These are phyloP conservation scores for Tricholoma terreum DNA, from an alignment of 768 basidiomycete genomes.

Conservation along the genomic window DNA sequence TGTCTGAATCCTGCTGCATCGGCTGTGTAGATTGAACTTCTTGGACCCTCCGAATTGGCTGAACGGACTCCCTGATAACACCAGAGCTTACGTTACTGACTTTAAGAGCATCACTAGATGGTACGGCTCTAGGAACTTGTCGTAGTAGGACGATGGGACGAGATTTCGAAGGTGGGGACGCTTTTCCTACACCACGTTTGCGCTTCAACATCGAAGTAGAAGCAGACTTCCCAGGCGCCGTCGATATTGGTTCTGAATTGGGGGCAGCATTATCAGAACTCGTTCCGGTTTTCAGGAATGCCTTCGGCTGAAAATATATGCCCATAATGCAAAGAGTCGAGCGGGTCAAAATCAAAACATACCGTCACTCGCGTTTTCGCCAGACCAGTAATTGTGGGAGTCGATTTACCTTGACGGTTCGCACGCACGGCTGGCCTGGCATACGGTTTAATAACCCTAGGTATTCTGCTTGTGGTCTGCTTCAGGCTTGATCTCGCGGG, in stretches of 20 bases:
- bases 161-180: slow-evolving; percentile 24
- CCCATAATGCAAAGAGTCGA: background rate
- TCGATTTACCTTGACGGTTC: slow-evolving; percentile 8
- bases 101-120: slow-evolving; percentile 1
- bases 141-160: slow-evolving; percentile 25
- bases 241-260: background rate
- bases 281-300: background rate
- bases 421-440: slow-evolving; percentile 31
- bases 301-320: background rate
- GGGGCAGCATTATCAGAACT: background rate
- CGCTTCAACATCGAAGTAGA: slow-evolving; percentile 33
- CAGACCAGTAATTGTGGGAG: slow-evolving; percentile 15
- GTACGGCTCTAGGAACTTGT: slow-evolving; percentile 24
- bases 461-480: slow-evolving; percentile 57
- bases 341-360: background rate
- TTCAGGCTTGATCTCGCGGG: slow-evolving; percentile 45
- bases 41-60: slow-evolving; percentile 17
- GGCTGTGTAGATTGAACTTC: background rate
- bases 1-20: background rate
- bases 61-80: slow-evolving; percentile 10
- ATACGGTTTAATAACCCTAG: slow-evolving; percentile 62
- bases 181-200: slow-evolving; percentile 35
- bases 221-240: background rate
- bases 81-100: background rate
- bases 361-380: background rate